Base-by-base conservation (phyloP, 169 alveolate species). In the Plasmodium malariae region DNA sequence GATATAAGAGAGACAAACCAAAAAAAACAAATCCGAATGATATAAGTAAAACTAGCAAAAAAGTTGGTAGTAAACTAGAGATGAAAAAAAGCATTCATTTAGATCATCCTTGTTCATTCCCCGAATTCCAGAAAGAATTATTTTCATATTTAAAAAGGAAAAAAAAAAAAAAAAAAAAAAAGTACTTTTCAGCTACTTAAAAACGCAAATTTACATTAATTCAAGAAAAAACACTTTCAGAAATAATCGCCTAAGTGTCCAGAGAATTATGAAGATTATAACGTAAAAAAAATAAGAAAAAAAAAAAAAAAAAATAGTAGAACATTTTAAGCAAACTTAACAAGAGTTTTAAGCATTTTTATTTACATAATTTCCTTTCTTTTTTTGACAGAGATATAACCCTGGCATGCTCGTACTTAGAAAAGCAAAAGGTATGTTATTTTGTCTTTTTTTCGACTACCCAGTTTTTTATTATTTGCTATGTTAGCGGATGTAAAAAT, bases 391-490 rank as follows among this genome's bases (percentile, higher is more conserved):
- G 92, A 28, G 92, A 69, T 48, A 65, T 87, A 3, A 80, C 92
- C 17, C 26, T 87, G 26, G 92, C 88, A 17, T 87, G 92, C 80
- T 65, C 89, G 7, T 87, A 87, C 26, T 80, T 87, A 51, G 87
- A 59, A 57, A 65, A 80, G 48, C 63, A 74, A n/a, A 40, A 55
- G 83, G 92, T 76, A 55, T 36, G 60, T 17, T 21, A n/a, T 37
- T 11, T 19, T 26, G 2, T 43, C 4, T 45, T 19, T 21, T 43
- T 43, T 43, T 45, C 45, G n/a, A 17, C 1, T 40, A 17, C 19
- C 9, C 45, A 17, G 37, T 19, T 40, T 43, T 6, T 24, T n/a
- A 1, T 21, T 2, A 7, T 5, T 1, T 59, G 1, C 28, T 19
- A 7, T 2, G 7, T 59, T 21, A 24, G 24, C 12, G 12, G 17